phyloP scores from a whole-genome alignment of 345 rosid genomes.

The Eucalyptus brandiana region DNA sequence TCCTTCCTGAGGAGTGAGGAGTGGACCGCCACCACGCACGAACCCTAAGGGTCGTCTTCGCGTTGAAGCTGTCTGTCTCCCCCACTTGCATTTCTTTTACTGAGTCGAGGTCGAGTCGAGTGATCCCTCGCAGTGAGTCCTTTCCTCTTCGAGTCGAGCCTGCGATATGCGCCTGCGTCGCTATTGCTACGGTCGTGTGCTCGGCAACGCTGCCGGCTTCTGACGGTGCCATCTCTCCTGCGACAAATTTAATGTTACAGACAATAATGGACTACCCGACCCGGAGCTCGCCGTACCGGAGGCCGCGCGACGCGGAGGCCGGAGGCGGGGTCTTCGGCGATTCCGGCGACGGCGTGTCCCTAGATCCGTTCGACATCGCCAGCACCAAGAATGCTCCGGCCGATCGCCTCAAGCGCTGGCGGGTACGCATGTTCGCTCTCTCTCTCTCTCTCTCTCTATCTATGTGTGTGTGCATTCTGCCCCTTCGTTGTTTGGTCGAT shows the following conservation, averaged over 20 bases:
- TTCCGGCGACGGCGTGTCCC: slow-evolving; percentile 3
- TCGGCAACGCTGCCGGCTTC: background rate
- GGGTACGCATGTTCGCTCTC: slow-evolving; percentile 25
- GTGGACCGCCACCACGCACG: background rate
- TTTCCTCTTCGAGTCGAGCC: background rate
- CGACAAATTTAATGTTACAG: slow-evolving; percentile 10
- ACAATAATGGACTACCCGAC: slow-evolving; percentile 8
- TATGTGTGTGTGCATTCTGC: background rate
- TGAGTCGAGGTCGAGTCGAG: background rate
- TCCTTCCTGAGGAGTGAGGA: background rate
- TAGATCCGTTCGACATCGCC: slow-evolving; percentile 50
- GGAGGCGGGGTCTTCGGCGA: slow-evolving; percentile 8
- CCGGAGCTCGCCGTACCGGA: slow-evolving; percentile 22
- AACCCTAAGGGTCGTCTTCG: background rate
- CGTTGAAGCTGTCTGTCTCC: background rate
- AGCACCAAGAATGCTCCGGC: slow-evolving; percentile 68
- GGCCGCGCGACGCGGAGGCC: slow-evolving; percentile 35
- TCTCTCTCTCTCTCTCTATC: background rate
- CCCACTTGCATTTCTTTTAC: background rate
- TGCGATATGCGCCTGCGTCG: background rate
- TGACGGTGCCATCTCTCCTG: slow-evolving; percentile 68
- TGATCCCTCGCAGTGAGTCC: no score
- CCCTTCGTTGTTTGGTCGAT: background rate
- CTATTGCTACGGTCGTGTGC: background rate
- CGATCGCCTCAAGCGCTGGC: slow-evolving; percentile 80